These are phyloP conservation scores for Epichloe sp. DNA, from an alignment of 2,329 filamentous ascomycete species.

Conservation along the genomic window DNA sequence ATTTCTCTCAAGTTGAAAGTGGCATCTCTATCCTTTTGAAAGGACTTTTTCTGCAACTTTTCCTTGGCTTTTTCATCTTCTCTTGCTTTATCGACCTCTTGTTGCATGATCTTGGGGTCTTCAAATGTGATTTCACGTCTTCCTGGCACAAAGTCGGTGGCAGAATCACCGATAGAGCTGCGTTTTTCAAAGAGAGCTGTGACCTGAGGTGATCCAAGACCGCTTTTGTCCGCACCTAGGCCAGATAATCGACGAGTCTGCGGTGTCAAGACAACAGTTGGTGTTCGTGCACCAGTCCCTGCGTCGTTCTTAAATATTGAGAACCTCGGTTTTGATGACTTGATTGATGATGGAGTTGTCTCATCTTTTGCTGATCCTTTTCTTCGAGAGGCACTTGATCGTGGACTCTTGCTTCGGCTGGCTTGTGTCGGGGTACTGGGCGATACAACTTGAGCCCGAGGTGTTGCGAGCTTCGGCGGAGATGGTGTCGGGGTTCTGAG, in stretches of 20 bases:
- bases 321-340: slow-evolving; percentile 15
- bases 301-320: slow-evolving; percentile 41
- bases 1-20: slow-evolving; percentile 61
- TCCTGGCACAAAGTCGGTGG: slow-evolving; percentile 48
- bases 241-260: slow-evolving; percentile 45
- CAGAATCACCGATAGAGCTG: slow-evolving; percentile 55
- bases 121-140: slow-evolving; percentile 44
- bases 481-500: slow-evolving; percentile 11
- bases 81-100: slow-evolving; percentile 47
- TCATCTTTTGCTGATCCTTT: slow-evolving; percentile 4
- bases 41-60: slow-evolving; percentile 33
- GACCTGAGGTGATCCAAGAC: slow-evolving; percentile 63
- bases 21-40: slow-evolving; percentile 42
- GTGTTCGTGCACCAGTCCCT: slow-evolving; percentile 43
- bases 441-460: slow-evolving; percentile 2
- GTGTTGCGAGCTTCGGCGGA: slow-evolving; percentile 13
- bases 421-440: background rate
- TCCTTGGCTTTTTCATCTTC: slow-evolving; percentile 49
- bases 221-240: slow-evolving; percentile 54
- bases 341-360: slow-evolving; percentile 8
- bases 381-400: slow-evolving; percentile 8
- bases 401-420: slow-evolving; percentile 6
- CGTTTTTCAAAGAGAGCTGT: slow-evolving; percentile 58
- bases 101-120: slow-evolving; percentile 48
- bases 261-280: slow-evolving; percentile 46